Base-by-base conservation (phyloP, 2,329 filamentous ascomycete species). In the Neonectria punicea region DNA sequence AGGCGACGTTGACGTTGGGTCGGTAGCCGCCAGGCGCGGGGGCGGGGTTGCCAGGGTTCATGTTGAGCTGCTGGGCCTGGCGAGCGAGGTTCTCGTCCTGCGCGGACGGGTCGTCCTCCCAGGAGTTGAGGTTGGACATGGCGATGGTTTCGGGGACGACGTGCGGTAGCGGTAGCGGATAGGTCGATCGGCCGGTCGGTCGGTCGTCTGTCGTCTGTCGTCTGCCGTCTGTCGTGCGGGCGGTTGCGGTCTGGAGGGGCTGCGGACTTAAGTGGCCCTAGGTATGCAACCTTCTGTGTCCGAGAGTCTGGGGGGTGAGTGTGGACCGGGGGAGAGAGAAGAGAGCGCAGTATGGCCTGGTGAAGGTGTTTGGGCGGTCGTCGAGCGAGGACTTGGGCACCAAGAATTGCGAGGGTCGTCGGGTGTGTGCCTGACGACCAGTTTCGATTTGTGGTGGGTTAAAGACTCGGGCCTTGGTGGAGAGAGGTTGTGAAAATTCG, bases 41-140 rank as follows among this genome's bases (percentile, higher is more conserved):
- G 68, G 76, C 79, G 69, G 78, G 80, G 71, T 81, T 81, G 68
- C 81, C 80, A 58, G 84, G 83, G 79, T 91, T 92, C 76, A 94
- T 79, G 79, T 93, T 93, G 80, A 94, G 86, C 79, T 92, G 90
- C 74, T 91, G 88, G 41, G 92, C 83, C 84, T 94, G 92, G 74
- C 90, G 89, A 67, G 92, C 88, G 80, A 97, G 89, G 79, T 88
- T 88, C 74, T 93, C 91, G 75, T 94, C 91, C 84, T 93, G 91
- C 68, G 89, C 90, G 60, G 90, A 85, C 75, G 90, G 90, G 76
- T 94, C 93, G 76, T 97, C 93, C 83, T 98, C 94, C 93, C 96
- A 98, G 68, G 94, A 97, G 80, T 97, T 94, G 76, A 93, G 92
- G 80, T 94, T 90, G 74, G 94, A 92, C 94, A 97, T 97, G 76